phyloP scores from a whole-genome alignment of 2,329 filamentous ascomycete genomes.

The Mycosphaerella sp. region DNA sequence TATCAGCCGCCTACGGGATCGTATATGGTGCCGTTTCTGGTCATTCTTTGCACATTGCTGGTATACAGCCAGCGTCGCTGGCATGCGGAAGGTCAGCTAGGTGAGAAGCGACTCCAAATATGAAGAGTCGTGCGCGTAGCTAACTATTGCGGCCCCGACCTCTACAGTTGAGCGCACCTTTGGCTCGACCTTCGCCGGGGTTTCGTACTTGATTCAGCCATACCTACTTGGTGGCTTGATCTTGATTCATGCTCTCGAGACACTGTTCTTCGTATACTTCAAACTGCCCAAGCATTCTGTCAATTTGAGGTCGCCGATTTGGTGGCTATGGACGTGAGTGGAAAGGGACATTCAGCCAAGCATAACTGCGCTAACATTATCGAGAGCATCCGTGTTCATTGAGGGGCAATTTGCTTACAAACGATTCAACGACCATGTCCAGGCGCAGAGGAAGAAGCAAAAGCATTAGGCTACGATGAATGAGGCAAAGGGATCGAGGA shows the following conservation, averaged over 20 bases:
- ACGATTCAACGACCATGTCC: conserved; percentile 44
- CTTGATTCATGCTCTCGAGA: conserved; percentile 60
- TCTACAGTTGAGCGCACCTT: conserved; percentile 27
- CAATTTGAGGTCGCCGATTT: conserved; percentile 43
- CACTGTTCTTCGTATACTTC: conserved; percentile 41
- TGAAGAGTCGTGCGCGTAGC: too few species aligned
- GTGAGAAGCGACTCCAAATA: too few species aligned
- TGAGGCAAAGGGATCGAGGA: too few species aligned
- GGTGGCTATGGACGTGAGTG: conserved; percentile 48
- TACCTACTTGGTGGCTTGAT: conserved; percentile 55
- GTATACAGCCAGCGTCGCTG: conserved; percentile 47
- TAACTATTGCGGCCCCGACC: too few species aligned
- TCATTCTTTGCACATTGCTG: conserved; percentile 51
- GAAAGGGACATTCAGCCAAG: too few species aligned
- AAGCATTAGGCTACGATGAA: conserved; percentile 32
- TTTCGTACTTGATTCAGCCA: conserved; percentile 55
- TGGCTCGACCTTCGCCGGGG: conserved; percentile 53
- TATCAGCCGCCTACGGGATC: conserved; percentile 47
- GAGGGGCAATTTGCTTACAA: conserved; percentile 48
- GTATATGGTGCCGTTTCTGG: conserved; percentile 50
- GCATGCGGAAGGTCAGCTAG: conserved; percentile 47
- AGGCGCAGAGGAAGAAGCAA: conserved; percentile 36
- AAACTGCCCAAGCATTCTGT: conserved; percentile 50
- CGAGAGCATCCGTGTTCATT: not conserved
- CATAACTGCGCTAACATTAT: not conserved